Evolutionary conservation across 805 yeast genomes (phyloP).

Genomic region (Yarrowia hollandica): DNA sequence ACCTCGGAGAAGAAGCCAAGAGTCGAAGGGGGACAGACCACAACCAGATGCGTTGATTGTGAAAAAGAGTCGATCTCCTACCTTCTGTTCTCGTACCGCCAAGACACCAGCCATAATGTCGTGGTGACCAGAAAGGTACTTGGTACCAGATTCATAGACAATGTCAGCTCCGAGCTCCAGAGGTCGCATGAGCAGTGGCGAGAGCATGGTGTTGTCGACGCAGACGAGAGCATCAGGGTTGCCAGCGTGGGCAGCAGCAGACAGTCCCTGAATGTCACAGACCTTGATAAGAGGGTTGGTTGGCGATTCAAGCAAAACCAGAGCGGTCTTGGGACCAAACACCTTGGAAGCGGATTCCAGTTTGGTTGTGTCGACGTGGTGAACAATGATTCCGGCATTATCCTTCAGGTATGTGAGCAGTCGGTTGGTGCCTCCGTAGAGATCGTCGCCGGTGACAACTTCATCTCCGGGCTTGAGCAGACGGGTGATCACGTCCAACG

Average conservation of each 20-base stretch:
- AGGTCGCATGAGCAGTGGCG: constrained; percentile 83
- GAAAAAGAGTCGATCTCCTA: constrained; percentile 70
- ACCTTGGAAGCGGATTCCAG: constrained; percentile 58
- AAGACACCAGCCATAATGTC: constrained; percentile 95
- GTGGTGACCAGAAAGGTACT: constrained; percentile 91
- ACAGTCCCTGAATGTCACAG: constrained; percentile 70
- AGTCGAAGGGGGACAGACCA: constrained; percentile 89
- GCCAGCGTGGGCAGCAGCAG: constrained; percentile 62
- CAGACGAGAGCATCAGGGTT: constrained; percentile 75
- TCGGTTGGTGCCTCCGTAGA: constrained; percentile 92
- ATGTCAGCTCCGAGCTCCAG: constrained; percentile 85
- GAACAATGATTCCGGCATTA: constrained; percentile 63
- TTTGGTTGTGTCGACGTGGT: constrained; percentile 81
- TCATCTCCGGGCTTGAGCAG: constrained; percentile 78
- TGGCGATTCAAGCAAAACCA: constrained; percentile 87
- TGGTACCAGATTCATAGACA: constrained; percentile 92
- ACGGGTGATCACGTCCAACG: constrained; percentile 80
- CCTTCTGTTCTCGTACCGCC: constrained; percentile 61
- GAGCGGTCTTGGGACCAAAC: constrained; percentile 58
- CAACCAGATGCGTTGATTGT: constrained; percentile 88
- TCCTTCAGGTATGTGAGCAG: constrained; percentile 68
- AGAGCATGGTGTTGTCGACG: constrained; percentile 96
- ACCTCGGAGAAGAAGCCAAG: constrained; percentile 86
- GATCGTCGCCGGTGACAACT: constrained; percentile 90
- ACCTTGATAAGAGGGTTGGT: constrained; percentile 92